phyloP scores from a whole-genome alignment of 345 rosid genomes.

The Eucalyptus globulus region DNA sequence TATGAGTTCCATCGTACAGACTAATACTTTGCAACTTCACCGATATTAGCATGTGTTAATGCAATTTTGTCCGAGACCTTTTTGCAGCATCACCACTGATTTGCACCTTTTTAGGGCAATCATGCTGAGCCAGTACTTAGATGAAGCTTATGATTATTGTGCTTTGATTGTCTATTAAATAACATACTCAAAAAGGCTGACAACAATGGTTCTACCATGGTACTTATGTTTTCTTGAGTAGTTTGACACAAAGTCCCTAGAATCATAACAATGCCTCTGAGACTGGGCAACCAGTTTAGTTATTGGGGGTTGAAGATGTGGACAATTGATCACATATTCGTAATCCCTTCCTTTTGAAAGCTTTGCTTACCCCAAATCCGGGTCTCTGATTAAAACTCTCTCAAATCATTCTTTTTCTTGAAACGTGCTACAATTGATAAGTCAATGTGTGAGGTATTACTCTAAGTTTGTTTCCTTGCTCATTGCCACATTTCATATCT shows the following conservation, averaged over 20 bases:
- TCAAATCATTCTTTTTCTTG: not conserved
- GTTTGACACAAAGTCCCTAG: not conserved
- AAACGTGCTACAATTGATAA: not conserved
- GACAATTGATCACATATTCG: not conserved
- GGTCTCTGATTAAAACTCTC: not conserved
- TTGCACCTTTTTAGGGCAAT: not conserved
- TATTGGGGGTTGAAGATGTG: not conserved
- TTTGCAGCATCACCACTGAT: not conserved
- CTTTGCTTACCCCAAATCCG: not conserved
- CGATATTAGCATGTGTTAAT: not conserved
- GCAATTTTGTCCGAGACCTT: not conserved
- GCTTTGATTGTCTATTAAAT: not conserved
- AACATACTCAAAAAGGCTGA: not conserved
- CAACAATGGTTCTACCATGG: not conserved
- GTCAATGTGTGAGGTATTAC: not conserved
- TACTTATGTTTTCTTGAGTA: not conserved
- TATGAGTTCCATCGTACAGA: not conserved
- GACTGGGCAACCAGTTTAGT: not conserved
- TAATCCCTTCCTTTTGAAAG: not conserved
- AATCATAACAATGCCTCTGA: not conserved
- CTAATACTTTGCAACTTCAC: not conserved
- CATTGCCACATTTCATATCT: not conserved
- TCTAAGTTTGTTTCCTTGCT: not conserved
- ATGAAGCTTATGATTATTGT: not conserved
- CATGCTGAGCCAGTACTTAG: not conserved